A percentile compares a stretch with the other conserved stretches of the same genome.
These are phyloP conservation scores for Hibiscus tridactylites DNA, from an alignment of 345 rosid genomes.

Conservation along the genomic window DNA sequence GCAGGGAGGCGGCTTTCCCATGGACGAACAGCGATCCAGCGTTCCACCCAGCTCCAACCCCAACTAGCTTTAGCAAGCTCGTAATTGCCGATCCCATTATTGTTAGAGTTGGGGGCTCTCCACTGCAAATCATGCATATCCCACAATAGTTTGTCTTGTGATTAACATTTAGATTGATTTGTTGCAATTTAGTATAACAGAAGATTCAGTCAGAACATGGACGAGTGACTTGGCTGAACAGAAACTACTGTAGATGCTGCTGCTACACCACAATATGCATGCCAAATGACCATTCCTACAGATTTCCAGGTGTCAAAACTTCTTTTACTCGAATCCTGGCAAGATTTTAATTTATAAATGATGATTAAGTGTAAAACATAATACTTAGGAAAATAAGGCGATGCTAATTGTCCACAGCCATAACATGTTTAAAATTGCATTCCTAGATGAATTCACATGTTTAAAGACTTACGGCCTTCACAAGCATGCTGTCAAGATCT, in stretches of 20 bases:
- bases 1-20: slow-evolving; percentile 72
- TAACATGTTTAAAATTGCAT: neutral
- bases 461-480: neutral
- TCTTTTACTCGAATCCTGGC: slow-evolving; percentile 3
- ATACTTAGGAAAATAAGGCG: neutral
- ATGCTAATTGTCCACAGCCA: neutral
- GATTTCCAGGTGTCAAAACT: neutral
- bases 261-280: neutral
- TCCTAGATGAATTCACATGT: neutral
- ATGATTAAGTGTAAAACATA: neutral
- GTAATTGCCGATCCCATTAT: slow-evolving; percentile 36
- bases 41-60: slow-evolving; percentile 99
- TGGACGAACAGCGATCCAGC: slow-evolving; percentile 89
- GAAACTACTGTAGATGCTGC: neutral
- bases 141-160: neutral
- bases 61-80: slow-evolving; percentile 73
- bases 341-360: neutral
- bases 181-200: neutral
- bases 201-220: neutral
- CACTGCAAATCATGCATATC: slow-evolving; percentile 39
- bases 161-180: neutral
- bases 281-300: neutral
- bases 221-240: neutral
- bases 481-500: slow-evolving; percentile 9
- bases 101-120: slow-evolving; percentile 56